These are phyloP conservation scores for Aurantiochytrium sp. DNA, from an alignment of 108 stramenopile species.

Conservation along the genomic window DNA sequence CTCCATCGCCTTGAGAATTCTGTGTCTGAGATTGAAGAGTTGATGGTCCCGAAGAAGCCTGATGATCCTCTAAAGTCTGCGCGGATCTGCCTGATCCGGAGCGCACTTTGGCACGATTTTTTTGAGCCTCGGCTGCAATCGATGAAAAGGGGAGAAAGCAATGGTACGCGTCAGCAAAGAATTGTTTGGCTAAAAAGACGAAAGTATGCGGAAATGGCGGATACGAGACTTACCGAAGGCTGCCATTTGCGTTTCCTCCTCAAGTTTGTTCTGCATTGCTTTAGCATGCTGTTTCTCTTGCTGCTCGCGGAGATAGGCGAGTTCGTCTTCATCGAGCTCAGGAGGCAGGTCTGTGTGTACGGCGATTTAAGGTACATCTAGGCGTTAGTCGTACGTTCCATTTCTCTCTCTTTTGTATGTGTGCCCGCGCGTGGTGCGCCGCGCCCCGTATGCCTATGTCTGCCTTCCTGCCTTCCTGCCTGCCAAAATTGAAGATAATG, in stretches of 20 bases:
- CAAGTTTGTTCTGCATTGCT: background rate
- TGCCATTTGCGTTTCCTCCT: background rate
- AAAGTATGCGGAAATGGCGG: background rate
- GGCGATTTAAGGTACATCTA: background rate
- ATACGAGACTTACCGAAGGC: background rate
- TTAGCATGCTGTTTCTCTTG: background rate
- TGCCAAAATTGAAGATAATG: too few relatives aligned
- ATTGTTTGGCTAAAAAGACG: background rate
- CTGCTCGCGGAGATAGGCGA: background rate
- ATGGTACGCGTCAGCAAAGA: background rate
- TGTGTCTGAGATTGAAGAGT: background rate
- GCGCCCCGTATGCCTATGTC: too few relatives aligned
- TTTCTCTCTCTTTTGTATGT: too few relatives aligned
- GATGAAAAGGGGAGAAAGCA: background rate
- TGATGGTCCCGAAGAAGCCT: background rate
- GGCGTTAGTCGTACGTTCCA: too few relatives aligned
- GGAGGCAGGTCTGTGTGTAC: background rate
- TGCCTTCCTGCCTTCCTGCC: too few relatives aligned
- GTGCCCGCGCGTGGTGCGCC: too few relatives aligned
- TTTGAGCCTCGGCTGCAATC: background rate
- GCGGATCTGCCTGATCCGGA: background rate
- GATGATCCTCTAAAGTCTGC: background rate
- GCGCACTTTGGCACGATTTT: background rate
- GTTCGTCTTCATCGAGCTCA: background rate
- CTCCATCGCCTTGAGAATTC: background rate